phyloP scores from a whole-genome alignment of 108 stramenopile genomes.

The Heterococcus sp. region DNA sequence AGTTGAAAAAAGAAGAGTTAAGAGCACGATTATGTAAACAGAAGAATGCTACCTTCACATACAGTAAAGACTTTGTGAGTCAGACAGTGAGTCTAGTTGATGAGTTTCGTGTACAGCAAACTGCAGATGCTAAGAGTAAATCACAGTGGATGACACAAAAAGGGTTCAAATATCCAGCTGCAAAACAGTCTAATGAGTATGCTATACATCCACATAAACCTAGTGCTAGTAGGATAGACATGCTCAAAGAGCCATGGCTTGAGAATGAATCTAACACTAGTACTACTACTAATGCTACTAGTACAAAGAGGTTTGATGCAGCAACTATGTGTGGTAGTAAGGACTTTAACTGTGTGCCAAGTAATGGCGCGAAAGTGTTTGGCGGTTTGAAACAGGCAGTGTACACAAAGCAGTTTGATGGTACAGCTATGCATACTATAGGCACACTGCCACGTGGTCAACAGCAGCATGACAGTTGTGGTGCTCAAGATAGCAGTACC shows the following conservation, averaged over 20 bases:
- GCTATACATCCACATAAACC: slow-evolving; percentile 46
- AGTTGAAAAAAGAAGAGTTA: slow-evolving; percentile 49
- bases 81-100: slow-evolving; percentile 52
- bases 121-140: slow-evolving; percentile 13
- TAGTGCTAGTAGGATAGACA: slow-evolving; percentile 46
- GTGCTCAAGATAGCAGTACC: slow-evolving; percentile 5
- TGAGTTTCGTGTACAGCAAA: slow-evolving; percentile 29
- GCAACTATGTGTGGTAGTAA: background rate
- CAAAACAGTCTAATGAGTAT: slow-evolving; percentile 34
- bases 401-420: slow-evolving; percentile 35
- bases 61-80: slow-evolving; percentile 52
- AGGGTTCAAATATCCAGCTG: slow-evolving; percentile 55
- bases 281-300: background rate
- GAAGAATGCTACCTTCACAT: slow-evolving; percentile 43
- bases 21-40: slow-evolving; percentile 31
- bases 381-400: slow-evolving; percentile 28
- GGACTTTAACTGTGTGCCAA: slow-evolving; percentile 31
- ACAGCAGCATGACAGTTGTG: background rate
- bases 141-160: slow-evolving; percentile 25
- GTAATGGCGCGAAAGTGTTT: slow-evolving; percentile 21
- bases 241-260: slow-evolving; percentile 54
- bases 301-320: background rate
- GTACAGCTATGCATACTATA: slow-evolving; percentile 27
- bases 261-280: slow-evolving; percentile 33
- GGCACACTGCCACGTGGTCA: slow-evolving; percentile 45